Conservation (phyloP, 768 basidiomycete species). For the Leucosporidium scottii region DNA sequence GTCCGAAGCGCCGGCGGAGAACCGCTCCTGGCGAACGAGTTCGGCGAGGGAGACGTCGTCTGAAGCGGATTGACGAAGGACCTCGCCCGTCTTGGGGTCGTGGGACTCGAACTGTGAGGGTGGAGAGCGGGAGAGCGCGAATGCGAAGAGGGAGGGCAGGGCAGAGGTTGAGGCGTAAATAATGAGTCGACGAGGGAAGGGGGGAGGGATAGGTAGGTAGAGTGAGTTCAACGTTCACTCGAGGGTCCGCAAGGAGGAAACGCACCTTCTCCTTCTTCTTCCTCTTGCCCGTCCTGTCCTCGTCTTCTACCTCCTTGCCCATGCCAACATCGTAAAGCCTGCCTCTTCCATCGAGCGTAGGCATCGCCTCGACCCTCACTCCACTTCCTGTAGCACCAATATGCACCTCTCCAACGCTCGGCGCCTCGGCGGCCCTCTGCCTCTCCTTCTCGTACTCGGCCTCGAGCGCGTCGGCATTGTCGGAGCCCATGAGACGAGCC, state of each 20-base stretch:
- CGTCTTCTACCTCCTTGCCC: constrained; percentile 54
- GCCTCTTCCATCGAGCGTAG: constrained; percentile 77
- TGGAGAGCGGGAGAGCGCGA: not conserved
- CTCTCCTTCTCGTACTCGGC: constrained; percentile 70
- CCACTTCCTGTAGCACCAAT: constrained; percentile 16
- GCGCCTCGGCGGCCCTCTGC: constrained; percentile 44
- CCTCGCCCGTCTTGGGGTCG: constrained; percentile 81
- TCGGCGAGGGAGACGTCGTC: constrained; percentile 87
- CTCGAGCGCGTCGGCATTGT: constrained; percentile 69
- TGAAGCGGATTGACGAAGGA: constrained; percentile 81
- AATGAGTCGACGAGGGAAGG: too few relatives aligned
- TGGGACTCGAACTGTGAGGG: constrained; percentile 61
- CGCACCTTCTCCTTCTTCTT: constrained; percentile 63
- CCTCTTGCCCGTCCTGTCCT: constrained; percentile 61
- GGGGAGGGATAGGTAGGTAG: too few relatives aligned
- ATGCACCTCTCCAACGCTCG: constrained; percentile 28
- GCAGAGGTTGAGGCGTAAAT: too few relatives aligned
- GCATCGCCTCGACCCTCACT: constrained; percentile 65
- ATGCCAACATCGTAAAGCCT: constrained; percentile 80
- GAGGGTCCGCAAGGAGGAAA: too few relatives aligned
- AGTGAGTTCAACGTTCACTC: too few relatives aligned
- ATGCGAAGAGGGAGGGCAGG: not conserved
- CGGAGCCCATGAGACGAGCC: constrained; percentile 76
- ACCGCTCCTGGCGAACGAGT: constrained; percentile 84
- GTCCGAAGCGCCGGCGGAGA: constrained; percentile 78